These are phyloP conservation scores for Yarrowia galli DNA, from an alignment of 1,139 yeast species.

Conservation along the genomic window DNA sequence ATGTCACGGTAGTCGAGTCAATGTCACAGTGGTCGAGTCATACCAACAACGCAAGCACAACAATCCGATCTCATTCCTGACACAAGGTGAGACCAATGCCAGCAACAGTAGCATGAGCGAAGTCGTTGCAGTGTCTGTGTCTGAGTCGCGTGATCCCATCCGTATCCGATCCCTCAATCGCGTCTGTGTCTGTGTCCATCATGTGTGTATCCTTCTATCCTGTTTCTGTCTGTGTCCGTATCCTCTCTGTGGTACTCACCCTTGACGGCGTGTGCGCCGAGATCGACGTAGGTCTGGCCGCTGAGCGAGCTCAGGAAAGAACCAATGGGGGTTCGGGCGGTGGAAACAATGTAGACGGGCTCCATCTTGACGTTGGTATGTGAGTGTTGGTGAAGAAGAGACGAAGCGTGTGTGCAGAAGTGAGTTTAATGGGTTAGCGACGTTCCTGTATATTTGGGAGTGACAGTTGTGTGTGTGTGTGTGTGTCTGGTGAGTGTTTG, in stretches of 20 bases:
- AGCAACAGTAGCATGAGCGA: too few species aligned
- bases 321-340: slow-evolving; percentile 95
- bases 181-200: background rate
- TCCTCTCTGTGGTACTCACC: slow-evolving; percentile 41
- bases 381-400: slow-evolving; percentile 18
- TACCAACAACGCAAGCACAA: too few species aligned
- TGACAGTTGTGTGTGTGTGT: background rate
- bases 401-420: background rate
- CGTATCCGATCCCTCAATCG: too few species aligned
- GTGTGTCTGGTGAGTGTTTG: background rate
- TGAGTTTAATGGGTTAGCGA: background rate
- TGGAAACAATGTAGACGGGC: slow-evolving; percentile 84
- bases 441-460: background rate
- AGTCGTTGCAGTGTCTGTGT: too few species aligned
- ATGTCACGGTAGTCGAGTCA: too few species aligned
- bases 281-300: slow-evolving; percentile 76
- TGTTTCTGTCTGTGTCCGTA: background rate
- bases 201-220: too few species aligned
- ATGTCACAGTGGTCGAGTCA: too few species aligned
- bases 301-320: slow-evolving; percentile 86
- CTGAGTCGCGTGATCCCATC: too few species aligned
- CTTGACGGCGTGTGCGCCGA: slow-evolving; percentile 91
- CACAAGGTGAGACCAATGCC: too few species aligned
- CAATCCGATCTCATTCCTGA: too few species aligned
- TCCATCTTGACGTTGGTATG: slow-evolving; percentile 5